phyloP scores from a whole-genome alignment of 805 yeast species.

The Candida loeiensis region DNA sequence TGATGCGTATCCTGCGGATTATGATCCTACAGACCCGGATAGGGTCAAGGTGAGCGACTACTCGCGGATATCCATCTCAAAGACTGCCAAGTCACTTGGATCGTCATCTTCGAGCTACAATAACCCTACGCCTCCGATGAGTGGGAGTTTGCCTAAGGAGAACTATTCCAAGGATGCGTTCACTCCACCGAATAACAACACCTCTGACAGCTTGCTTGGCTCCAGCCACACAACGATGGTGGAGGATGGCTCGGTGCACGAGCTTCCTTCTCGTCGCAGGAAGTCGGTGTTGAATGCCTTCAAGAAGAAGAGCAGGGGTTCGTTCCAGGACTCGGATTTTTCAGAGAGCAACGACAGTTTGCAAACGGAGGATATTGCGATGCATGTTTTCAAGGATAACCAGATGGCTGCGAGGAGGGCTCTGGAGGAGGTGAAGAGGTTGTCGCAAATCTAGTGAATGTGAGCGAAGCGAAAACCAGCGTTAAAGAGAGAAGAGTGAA shows the following conservation, averaged over 20 bases:
- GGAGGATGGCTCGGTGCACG: conserved; percentile 3
- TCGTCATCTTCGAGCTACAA: conserved; percentile 3
- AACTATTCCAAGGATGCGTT: background rate
- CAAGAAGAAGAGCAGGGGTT: conserved; percentile 25
- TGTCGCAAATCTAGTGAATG: conserved; percentile 4
- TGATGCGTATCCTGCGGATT: conserved; percentile 45
- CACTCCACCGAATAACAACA: background rate
- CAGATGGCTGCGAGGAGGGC: conserved; percentile 21
- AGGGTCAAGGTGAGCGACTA: conserved; percentile 51
- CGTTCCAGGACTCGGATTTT: conserved; percentile 27
- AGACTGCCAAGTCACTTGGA: background rate
- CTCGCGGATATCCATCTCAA: conserved; percentile 6
- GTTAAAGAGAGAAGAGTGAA: background rate
- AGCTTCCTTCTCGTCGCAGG: conserved; percentile 20
- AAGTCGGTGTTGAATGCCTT: conserved; percentile 30
- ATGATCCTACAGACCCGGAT: conserved; percentile 55
- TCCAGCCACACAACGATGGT: conserved; percentile 7
- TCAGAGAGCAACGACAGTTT: conserved; percentile 12
- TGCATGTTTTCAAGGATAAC: conserved; percentile 38
- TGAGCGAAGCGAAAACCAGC: no score
- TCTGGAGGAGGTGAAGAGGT: conserved; percentile 15
- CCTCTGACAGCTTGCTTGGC: background rate
- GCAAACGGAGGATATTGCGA: conserved; percentile 50
- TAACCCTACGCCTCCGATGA: background rate
- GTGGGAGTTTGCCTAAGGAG: conserved; percentile 2